These are phyloP conservation scores for Hymenoscyphus infarciens DNA, from an alignment of 2,329 filamentous ascomycete species.

Conservation along the genomic window DNA sequence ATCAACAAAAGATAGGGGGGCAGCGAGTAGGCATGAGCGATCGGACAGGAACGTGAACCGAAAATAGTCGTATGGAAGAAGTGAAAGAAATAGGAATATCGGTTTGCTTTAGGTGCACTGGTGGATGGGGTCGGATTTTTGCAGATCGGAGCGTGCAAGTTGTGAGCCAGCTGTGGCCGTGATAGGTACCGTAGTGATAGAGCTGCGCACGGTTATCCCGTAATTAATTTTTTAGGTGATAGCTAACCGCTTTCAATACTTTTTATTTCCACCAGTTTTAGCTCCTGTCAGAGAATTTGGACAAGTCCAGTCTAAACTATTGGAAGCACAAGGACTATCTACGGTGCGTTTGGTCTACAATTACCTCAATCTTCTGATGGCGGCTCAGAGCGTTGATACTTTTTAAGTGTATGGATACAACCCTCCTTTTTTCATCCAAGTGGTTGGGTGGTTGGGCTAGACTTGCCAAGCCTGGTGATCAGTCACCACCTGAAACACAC, in stretches of 20 bases:
- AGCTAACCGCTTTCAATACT: too few relatives aligned
- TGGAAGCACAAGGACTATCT: too few relatives aligned
- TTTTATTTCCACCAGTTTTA: too few relatives aligned
- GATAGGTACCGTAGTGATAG: neutral
- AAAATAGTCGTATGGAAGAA: neutral
- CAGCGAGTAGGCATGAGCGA: conserved; percentile 1
- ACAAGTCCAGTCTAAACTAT: too few relatives aligned
- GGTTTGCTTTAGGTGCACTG: neutral
- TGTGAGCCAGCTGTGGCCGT: neutral
- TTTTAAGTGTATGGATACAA: neutral
- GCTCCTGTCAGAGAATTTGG: too few relatives aligned
- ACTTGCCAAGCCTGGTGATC: too few relatives aligned
- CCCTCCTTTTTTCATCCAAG: too few relatives aligned
- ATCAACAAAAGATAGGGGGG: neutral
- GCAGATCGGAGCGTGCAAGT: neutral
- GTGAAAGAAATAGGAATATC: neutral
- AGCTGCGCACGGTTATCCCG: neutral
- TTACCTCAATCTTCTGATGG: neutral
- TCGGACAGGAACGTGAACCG: neutral
- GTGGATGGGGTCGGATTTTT: neutral
- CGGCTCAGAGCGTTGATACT: neutral
- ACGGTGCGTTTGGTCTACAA: too few relatives aligned
- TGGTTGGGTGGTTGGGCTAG: too few relatives aligned
- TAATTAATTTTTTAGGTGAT: too few relatives aligned
- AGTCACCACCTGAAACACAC: too few relatives aligned